These are phyloP conservation scores for Melampsora larici-populina DNA, from an alignment of 1,284 basidiomycete genomes.

Conservation along the genomic window DNA sequence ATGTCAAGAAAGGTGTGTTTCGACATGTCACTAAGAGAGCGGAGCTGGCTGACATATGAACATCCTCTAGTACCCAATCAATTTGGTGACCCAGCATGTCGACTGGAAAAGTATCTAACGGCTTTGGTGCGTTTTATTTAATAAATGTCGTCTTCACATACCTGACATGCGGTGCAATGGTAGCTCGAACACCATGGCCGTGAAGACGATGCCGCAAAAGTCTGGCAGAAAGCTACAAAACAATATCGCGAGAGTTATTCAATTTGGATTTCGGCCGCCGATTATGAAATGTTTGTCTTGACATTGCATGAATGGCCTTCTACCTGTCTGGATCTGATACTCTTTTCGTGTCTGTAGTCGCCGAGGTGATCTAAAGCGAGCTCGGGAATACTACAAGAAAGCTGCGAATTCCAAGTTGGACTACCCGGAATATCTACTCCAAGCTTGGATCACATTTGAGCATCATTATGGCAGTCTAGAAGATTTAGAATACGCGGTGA, in stretches of 20 bases:
- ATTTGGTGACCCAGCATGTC: slow-evolving; percentile 37
- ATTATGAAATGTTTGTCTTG: slow-evolving; percentile 38
- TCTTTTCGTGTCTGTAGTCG: slow-evolving; percentile 12
- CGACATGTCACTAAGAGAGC: background rate
- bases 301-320: background rate
- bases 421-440: slow-evolving; percentile 42
- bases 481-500: slow-evolving; percentile 32
- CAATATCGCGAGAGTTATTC: slow-evolving; percentile 40
- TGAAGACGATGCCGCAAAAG: slow-evolving; percentile 31
- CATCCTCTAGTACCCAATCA: slow-evolving; percentile 3
- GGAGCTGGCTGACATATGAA: background rate
- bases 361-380: slow-evolving; percentile 33
- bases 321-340: background rate
- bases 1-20: slow-evolving; percentile 33
- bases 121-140: slow-evolving; percentile 5
- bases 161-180: background rate
- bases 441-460: slow-evolving; percentile 43
- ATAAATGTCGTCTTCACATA: background rate
- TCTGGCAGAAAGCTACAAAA: slow-evolving; percentile 43
- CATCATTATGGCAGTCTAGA: slow-evolving; percentile 41
- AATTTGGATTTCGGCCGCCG: slow-evolving; percentile 34
- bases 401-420: slow-evolving; percentile 41
- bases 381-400: slow-evolving; percentile 43
- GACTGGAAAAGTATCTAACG: slow-evolving; percentile 38
- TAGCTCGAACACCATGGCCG: slow-evolving; percentile 37